Base-by-base conservation (phyloP, 2,329 filamentous ascomycete genomes). In the Bisporella sp. region DNA sequence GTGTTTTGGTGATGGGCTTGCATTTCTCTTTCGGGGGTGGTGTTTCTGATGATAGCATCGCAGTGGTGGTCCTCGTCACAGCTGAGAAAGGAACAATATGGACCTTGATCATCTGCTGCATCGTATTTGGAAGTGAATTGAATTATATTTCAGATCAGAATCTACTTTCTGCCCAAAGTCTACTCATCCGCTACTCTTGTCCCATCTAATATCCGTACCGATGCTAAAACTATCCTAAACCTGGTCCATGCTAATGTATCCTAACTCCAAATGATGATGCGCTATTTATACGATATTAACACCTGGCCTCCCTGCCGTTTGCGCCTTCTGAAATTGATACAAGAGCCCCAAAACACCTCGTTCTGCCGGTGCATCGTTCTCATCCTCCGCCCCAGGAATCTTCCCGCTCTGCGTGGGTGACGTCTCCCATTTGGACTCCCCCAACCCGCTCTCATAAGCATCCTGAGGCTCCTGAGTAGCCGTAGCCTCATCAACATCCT, bases 261-360 rank as follows among this genome's bases (percentile, higher is more conserved):
- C 39, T 39, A 31, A 46, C 9, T 41, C 28, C 39, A 33, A 49
- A 50, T 51, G 21, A 21, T 21, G 21, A 49, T 45, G 42, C 35
- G 30, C n/a, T 21, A 5, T 35, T 31, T 43, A 35, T 31, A 45
- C 28, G 30, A 69, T 68, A 56, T 62, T 64, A 42, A 68, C 58
- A 11, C 66, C 62, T n/a, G 62, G 57, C 55, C 70, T 67, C 48
- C 71, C 74, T 53, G 75, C 73, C 30, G 72, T 73, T 55, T 80
- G 77, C 37, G 78, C 80, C 66, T 79, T 81, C 54, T 82, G 79
- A 59, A 85, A 85, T 60, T 87, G 81, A 62, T 83, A 79, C 50
- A 87, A 71, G 57, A 87, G 65, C 6, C 82, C 82, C 51, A 87
- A 65, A 5, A 86, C 82, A 2, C 82, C 82, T 2, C 72, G 74